These are phyloP conservation scores for Bipolaris oryzae DNA, from an alignment of 2,329 filamentous ascomycete species.

Conservation along the genomic window DNA sequence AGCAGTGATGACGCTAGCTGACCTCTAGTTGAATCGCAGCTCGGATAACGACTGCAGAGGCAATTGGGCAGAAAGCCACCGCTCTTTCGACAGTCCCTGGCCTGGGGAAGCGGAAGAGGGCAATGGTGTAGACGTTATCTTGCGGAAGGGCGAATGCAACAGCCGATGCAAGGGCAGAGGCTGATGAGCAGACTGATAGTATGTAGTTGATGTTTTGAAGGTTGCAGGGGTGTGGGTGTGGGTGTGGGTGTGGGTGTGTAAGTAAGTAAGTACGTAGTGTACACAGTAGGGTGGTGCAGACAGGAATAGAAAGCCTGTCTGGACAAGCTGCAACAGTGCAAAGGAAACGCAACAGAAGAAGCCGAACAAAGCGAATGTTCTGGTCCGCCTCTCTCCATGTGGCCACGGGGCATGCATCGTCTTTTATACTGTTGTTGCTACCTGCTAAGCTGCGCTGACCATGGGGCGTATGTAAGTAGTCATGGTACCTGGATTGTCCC, in stretches of 20 bases:
- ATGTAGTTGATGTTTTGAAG: no score
- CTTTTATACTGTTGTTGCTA: neutral
- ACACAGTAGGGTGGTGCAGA: neutral
- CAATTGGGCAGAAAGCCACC: constrained; percentile 44
- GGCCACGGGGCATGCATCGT: neutral
- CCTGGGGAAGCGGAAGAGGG: constrained; percentile 9
- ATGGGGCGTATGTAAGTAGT: neutral
- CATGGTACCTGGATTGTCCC: constrained; percentile 23
- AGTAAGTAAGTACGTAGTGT: neutral
- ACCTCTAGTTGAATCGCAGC: neutral
- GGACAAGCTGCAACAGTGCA: neutral
- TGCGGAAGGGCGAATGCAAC: neutral
- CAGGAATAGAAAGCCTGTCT: neutral
- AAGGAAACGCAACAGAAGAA: neutral
- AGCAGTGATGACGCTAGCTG: neutral
- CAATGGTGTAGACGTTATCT: neutral
- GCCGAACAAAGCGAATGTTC: neutral
- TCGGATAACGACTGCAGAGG: constrained; percentile 16
- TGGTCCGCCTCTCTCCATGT: no score
- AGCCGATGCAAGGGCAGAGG: neutral
- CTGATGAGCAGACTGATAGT: neutral
- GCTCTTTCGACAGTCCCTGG: constrained; percentile 26
- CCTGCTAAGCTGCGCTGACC: neutral
- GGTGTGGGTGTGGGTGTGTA: neutral
- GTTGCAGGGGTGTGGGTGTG: neutral